phyloP scores from a whole-genome alignment of 23 red algal species.

The Chondrus crispus region DNA sequence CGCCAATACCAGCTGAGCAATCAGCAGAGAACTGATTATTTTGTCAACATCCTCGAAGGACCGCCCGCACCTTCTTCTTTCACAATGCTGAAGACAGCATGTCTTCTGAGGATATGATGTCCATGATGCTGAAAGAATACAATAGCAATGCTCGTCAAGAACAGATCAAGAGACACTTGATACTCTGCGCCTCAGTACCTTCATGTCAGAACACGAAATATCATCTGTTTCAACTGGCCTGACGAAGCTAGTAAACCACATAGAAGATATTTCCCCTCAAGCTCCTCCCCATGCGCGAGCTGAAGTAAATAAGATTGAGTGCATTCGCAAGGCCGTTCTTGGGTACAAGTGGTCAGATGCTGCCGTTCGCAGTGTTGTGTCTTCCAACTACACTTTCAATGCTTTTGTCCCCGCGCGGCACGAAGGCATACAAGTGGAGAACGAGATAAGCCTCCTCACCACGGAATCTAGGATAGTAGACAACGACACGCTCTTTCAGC shows the following conservation, averaged over 20 bases:
- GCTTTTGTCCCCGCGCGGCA: conserved; percentile 14
- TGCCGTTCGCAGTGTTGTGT: conserved; percentile 10
- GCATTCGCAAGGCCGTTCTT: conserved; percentile 11
- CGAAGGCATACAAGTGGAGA: conserved; percentile 11
- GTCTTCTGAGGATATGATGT: not conserved
- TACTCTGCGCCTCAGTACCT: not conserved
- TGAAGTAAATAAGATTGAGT: conserved; percentile 28
- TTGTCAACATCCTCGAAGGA: conserved; percentile 27
- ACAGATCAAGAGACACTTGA: not conserved
- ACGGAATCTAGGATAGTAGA: not conserved
- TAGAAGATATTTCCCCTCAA: conserved; percentile 15
- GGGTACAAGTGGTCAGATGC: not conserved
- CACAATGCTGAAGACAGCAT: not conserved
- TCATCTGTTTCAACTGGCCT: not conserved
- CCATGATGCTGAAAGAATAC: not conserved
- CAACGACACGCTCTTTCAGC: not conserved
- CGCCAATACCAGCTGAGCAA: conserved; percentile 1
- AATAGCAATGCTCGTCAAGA: not conserved
- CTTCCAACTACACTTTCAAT: conserved; percentile 36
- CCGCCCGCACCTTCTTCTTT: not conserved
- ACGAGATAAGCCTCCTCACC: not conserved
- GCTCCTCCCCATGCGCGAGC: conserved; percentile 8
- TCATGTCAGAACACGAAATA: not conserved
- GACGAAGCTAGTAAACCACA: conserved; percentile 13
- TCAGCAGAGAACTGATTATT: conserved; percentile 22